A percentile compares a stretch with the other conserved stretches of the same genome.
Evolutionary conservation across 164 flowering plant genomes (phyloP).

Genomic region (Stephania japonica): DNA sequence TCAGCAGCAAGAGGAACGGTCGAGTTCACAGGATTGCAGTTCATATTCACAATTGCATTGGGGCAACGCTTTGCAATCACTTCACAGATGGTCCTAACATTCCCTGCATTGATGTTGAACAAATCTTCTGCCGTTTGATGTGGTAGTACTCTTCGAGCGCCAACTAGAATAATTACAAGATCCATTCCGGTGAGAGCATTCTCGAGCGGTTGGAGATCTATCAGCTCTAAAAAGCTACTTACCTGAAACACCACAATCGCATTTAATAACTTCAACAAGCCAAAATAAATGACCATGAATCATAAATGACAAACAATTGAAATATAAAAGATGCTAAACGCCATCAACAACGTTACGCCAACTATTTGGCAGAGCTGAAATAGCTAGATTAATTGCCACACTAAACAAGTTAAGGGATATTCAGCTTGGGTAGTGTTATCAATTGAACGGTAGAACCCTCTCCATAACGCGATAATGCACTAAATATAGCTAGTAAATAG

Average conservation of each 20-base stretch:
- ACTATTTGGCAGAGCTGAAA: too few relatives aligned
- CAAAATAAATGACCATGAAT: background rate
- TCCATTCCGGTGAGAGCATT: slow-evolving; percentile 93
- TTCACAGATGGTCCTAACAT: slow-evolving; percentile 83
- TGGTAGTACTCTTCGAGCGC: slow-evolving; percentile 81
- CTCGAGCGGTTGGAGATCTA: too few relatives aligned
- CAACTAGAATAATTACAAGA: slow-evolving; percentile 91
- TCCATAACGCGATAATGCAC: too few relatives aligned
- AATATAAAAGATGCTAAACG: background rate
- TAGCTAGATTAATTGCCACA: too few relatives aligned
- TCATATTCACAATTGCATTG: slow-evolving; percentile 57
- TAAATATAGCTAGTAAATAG: too few relatives aligned
- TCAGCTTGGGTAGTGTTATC: too few relatives aligned
- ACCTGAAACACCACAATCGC: too few relatives aligned
- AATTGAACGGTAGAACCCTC: too few relatives aligned
- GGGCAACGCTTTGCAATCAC: slow-evolving; percentile 90
- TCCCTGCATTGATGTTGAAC: slow-evolving; percentile 97
- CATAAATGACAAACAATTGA: background rate
- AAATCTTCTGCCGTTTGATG: slow-evolving; percentile 95
- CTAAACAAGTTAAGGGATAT: too few relatives aligned
- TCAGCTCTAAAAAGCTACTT: too few relatives aligned
- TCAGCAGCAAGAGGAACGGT: slow-evolving; percentile 83
- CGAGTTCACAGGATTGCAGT: slow-evolving; percentile 79
- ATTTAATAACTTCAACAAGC: too few relatives aligned
- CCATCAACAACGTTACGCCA: too few relatives aligned